Evolutionary conservation across 2,329 filamentous ascomycete genomes (phyloP), one percentile per base, ranked within the genome.

Genomic region (Aspergillus transmontanensis): DNA sequence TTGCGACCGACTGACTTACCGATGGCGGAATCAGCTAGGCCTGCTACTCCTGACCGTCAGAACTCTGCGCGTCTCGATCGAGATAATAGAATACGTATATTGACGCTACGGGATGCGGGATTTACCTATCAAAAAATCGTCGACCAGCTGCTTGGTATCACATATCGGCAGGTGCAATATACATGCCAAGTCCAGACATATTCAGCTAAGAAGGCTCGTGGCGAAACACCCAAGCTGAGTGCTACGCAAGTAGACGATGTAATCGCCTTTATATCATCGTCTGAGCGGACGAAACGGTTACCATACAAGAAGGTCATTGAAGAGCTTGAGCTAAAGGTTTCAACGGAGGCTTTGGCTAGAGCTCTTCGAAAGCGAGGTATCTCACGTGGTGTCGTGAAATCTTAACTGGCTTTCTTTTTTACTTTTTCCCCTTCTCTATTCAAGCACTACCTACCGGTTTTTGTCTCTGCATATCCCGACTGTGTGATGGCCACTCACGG

Each of bases 1-100:
- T 9, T 41, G 19, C 19, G 39, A n/a, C 16, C 0, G 16, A 41
- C 7, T 41, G 7, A 41, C 6, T 41, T 19, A 41, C 19, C 16
- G 3, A 51, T 51, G 48, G 19, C 6, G 6, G 48, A 51, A 11
- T 46, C n/a, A 12, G 39, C 39, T 41, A 5, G 43, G 30, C 48
- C 48, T 30, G 19, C 21, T 7, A 51, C 26, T n/a, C 48, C 48
- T 6, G 26, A 51, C 2, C 48, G 43, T 9, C 56, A 58, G n/a
- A 58, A 64, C 28, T 64, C 63, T 54, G 41, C 32, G 51, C 59
- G 62, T 30, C 60, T 68, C 41, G n/a, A 46, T 19, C 55, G 59
- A 12, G 19, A 84, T 81, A 26, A 84, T 82, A 58, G 83, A 68
- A 59, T 68, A 30, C 59, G 57, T 21, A 50, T 69, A 11, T 34